Percentiles rank a stretch among this genome's conserved stretches.
phyloP scores from a whole-genome alignment of 768 basidiomycete species.

The Phaeotremella skinneri region DNA sequence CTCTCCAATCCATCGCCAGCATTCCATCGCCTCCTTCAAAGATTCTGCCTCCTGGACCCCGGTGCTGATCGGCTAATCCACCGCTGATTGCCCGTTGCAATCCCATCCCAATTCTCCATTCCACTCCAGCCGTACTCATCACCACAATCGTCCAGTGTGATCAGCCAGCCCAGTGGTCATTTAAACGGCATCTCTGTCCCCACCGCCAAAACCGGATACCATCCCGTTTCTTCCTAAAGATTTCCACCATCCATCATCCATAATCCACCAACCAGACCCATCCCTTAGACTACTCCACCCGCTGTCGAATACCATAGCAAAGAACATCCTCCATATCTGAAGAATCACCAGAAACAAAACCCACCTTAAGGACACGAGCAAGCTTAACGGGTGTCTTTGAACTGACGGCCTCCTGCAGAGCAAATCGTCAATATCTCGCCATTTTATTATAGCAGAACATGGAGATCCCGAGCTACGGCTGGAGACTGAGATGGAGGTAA shows the following conservation, averaged over 20 bases:
- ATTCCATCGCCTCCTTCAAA: background rate
- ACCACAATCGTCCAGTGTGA: no score
- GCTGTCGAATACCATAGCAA: background rate
- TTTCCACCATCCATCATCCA: background rate
- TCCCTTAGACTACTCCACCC: background rate
- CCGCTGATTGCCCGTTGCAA: no score
- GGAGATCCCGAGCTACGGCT: background rate
- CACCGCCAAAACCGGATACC: no score
- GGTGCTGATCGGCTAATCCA: no score
- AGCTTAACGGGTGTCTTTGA: conserved; percentile 74
- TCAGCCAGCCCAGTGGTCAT: no score
- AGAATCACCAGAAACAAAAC: conserved; percentile 13
- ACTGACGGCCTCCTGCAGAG: conserved; percentile 41
- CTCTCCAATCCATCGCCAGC: background rate
- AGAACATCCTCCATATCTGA: background rate
- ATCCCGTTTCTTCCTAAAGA: no score
- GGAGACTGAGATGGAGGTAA: background rate
- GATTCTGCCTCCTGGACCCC: no score
- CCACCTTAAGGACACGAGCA: conserved; percentile 93
- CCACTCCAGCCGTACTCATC: no score
- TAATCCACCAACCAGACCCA: background rate
- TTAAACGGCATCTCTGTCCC: no score
- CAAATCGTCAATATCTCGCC: background rate
- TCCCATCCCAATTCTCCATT: no score
- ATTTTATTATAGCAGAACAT: no score